Conservation (phyloP, 2,329 filamentous ascomycete species). For the Teratosphaeria zuluensis region DNA sequence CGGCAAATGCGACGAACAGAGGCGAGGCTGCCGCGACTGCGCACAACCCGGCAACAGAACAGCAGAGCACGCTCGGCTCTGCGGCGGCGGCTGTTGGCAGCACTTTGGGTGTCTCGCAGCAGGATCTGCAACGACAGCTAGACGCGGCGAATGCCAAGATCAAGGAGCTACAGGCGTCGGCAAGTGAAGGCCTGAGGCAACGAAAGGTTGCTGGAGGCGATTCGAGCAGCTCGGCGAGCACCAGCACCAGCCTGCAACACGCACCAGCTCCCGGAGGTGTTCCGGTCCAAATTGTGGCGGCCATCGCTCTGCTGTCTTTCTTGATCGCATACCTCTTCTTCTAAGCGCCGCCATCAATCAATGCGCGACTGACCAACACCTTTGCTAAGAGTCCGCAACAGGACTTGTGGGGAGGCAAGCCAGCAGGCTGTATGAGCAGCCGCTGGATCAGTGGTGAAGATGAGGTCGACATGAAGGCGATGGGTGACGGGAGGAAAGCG, state of each 20-base stretch:
- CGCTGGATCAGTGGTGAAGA: not conserved
- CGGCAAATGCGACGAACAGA: constrained; percentile 7
- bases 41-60: constrained; percentile 27
- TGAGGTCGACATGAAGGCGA: not conserved
- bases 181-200: constrained; percentile 64
- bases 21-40: constrained; percentile 8
- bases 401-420: not conserved
- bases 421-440: not conserved
- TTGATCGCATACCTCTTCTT: constrained; percentile 95
- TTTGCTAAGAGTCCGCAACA: not conserved
- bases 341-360: constrained; percentile 33
- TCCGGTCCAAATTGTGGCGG: constrained; percentile 73
- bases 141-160: constrained; percentile 67
- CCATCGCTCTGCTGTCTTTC: constrained; percentile 81
- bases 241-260: constrained; percentile 12
- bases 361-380: not conserved
- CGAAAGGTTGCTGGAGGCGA: constrained; percentile 46
- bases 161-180: constrained; percentile 53
- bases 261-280: constrained; percentile 54
- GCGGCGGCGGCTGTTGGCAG: constrained; percentile 28
- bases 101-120: constrained; percentile 37
- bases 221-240: constrained; percentile 6
- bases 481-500: not conserved
- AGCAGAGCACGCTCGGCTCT: constrained; percentile 26
- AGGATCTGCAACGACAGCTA: constrained; percentile 64